These are phyloP conservation scores for Morella rubra DNA, from an alignment of 306 rosid genomes.

Conservation along the genomic window DNA sequence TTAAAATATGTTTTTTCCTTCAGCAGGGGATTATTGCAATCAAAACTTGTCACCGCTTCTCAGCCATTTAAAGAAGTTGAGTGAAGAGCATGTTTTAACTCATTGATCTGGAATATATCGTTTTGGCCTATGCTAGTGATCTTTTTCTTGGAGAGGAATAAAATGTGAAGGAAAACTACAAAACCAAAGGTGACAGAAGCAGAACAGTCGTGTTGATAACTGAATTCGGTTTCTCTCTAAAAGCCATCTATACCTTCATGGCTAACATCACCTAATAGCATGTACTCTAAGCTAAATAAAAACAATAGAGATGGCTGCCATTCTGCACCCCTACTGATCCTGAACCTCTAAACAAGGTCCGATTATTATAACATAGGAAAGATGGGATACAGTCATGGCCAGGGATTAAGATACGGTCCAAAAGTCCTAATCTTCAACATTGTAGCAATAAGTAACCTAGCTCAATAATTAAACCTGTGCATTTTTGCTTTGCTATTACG, in stretches of 20 bases:
- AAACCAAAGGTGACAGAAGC: not conserved
- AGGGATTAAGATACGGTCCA: no score
- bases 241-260: not conserved
- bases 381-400: no score
- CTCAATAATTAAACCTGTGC: not conserved
- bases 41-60: not conserved
- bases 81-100: not conserved
- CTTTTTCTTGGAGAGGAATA: not conserved
- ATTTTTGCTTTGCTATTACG: not conserved
- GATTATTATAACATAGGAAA: not conserved
- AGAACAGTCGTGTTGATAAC: not conserved
- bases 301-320: not conserved
- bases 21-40: not conserved
- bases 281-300: not conserved
- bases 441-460: not conserved
- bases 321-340: not conserved
- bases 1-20: not conserved
- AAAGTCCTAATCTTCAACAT: not conserved
- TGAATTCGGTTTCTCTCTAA: not conserved
- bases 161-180: not conserved
- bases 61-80: not conserved
- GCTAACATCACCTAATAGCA: not conserved
- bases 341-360: not conserved
- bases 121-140: not conserved
- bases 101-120: not conserved